phyloP scores from a whole-genome alignment of 2,329 filamentous ascomycete species.

The Alternaria arborescens region DNA sequence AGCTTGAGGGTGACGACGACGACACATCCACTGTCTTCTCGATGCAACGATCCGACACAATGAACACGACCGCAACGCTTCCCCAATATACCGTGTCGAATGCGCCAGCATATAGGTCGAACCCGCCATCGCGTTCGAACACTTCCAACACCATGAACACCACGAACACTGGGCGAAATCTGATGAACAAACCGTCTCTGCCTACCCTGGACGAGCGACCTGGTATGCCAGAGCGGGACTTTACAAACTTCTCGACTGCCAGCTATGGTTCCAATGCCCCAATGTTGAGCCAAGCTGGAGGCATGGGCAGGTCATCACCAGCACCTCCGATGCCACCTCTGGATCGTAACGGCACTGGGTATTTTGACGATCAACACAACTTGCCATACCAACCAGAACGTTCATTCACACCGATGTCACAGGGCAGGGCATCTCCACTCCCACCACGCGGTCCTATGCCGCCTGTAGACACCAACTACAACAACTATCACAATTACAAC shows the following conservation, averaged over 20 bases:
- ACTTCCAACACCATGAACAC: slow-evolving; percentile 62
- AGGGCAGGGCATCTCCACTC: slow-evolving; percentile 41
- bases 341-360: slow-evolving; percentile 36
- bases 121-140: slow-evolving; percentile 64
- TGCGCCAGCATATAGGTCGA: slow-evolving; percentile 42
- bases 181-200: slow-evolving; percentile 50
- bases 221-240: slow-evolving; percentile 45
- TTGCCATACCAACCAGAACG: slow-evolving; percentile 35
- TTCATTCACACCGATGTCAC: slow-evolving; percentile 42
- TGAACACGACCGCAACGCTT: slow-evolving; percentile 48
- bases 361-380: slow-evolving; percentile 35
- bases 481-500: slow-evolving; percentile 31
- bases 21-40: slow-evolving; percentile 50
- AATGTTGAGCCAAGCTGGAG: slow-evolving; percentile 66
- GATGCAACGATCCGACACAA: slow-evolving; percentile 45
- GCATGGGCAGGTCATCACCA: slow-evolving; percentile 62
- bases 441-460: slow-evolving; percentile 38
- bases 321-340: slow-evolving; percentile 42
- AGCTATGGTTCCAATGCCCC: slow-evolving; percentile 72
- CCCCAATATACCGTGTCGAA: slow-evolving; percentile 53
- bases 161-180: slow-evolving; percentile 31
- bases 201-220: slow-evolving; percentile 55
- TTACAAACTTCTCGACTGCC: slow-evolving; percentile 61
- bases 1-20: slow-evolving; percentile 50
- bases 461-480: slow-evolving; percentile 42